Conservation (phyloP, 306 rosid genomes). For the Cucumis melo region DNA sequence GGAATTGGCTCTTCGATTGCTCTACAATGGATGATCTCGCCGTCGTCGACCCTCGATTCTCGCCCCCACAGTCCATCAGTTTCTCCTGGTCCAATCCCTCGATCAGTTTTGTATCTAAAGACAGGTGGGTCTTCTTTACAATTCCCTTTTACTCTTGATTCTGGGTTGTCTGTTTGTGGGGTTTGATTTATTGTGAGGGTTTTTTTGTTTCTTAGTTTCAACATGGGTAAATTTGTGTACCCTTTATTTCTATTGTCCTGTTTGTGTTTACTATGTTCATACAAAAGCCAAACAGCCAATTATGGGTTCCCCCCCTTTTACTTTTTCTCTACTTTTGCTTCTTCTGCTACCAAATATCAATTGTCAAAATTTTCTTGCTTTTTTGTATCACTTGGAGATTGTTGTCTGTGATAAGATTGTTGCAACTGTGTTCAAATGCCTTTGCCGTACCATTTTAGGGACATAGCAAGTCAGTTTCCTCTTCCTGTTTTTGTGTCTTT, state of each 20-base stretch:
- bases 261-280: neutral
- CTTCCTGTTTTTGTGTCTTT: neutral
- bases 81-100: slow-evolving; percentile 41
- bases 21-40: slow-evolving; percentile 23
- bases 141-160: neutral
- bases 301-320: neutral
- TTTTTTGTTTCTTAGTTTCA: neutral
- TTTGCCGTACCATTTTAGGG: neutral
- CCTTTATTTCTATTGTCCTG: neutral
- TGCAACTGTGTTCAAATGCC: neutral
- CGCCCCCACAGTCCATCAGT: slow-evolving; percentile 18
- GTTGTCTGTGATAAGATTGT: neutral
- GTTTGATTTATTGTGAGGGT: neutral
- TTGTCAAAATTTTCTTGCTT: neutral
- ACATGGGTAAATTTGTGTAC: neutral
- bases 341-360: neutral
- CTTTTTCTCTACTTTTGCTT: neutral
- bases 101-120: slow-evolving; percentile 23
- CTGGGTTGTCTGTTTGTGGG: neutral
- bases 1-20: slow-evolving; percentile 35
- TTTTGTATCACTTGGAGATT: neutral
- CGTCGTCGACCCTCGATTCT: slow-evolving; percentile 26
- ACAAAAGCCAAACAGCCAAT: neutral
- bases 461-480: neutral
- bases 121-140: slow-evolving; percentile 21